A percentile compares a stretch with the other conserved stretches of the same genome.
Conservation (phyloP, 176 grass and related monocot species). For the Sorghum bicolor region DNA sequence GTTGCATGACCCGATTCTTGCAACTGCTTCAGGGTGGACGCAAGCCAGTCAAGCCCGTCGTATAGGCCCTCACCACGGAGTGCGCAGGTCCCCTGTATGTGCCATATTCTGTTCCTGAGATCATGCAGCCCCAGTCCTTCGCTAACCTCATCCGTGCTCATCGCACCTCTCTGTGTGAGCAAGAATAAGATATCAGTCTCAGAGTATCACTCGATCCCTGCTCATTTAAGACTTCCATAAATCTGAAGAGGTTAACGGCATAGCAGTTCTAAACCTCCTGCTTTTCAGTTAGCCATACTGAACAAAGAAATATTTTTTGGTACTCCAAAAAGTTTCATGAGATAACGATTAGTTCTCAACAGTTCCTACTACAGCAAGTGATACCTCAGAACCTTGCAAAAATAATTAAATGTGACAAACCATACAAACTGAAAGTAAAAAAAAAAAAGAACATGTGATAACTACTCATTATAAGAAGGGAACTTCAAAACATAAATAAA, state of each 20-base stretch:
- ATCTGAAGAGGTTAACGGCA: neutral
- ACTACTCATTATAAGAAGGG: neutral
- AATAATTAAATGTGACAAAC: neutral
- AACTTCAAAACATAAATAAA: neutral
- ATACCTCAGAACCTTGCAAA: neutral
- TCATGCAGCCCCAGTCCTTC: slow-evolving; percentile 68
- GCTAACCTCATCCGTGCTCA: slow-evolving; percentile 72
- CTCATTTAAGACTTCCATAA: neutral
- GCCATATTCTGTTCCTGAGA: slow-evolving; percentile 74
- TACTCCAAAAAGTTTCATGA: neutral
- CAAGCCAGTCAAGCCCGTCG: slow-evolving; percentile 89
- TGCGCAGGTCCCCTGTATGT: slow-evolving; percentile 86
- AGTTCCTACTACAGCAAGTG: neutral
- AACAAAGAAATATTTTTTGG: neutral
- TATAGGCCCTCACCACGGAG: slow-evolving; percentile 85
- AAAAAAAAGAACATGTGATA: neutral
- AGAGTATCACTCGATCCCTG: neutral
- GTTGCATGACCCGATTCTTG: slow-evolving; percentile 59
- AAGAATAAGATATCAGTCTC: neutral
- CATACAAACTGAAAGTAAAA: neutral
- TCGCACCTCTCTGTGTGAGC: slow-evolving; percentile 57
- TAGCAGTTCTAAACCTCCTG: neutral
- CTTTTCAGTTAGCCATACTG: neutral
- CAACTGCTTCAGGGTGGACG: slow-evolving; percentile 70
- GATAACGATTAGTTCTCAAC: neutral